A percentile compares a stretch with the other conserved stretches of the same genome.
phyloP scores from a whole-genome alignment of 805 yeast species.

The Kluyveromyces nonfermentans region DNA sequence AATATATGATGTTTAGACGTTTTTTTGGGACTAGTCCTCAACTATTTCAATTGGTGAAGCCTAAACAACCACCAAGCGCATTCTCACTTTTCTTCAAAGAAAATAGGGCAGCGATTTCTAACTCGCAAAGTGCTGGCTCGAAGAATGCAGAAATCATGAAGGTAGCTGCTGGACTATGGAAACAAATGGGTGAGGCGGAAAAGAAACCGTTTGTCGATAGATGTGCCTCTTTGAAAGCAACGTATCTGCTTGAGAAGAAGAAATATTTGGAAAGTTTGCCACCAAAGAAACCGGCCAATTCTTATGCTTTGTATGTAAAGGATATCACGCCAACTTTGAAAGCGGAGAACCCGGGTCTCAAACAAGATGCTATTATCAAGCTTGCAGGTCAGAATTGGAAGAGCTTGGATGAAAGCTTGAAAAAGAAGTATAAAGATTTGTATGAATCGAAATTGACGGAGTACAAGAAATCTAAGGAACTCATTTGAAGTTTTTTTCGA shows the following conservation, averaged over 20 bases:
- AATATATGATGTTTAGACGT: not conserved
- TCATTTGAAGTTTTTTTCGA: not conserved
- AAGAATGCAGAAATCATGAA: not conserved
- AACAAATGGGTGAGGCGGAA: not conserved
- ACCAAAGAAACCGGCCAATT: conserved; percentile 2
- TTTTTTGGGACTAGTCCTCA: not conserved
- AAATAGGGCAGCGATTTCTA: not conserved
- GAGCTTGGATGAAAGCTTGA: not conserved
- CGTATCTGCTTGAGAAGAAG: not conserved
- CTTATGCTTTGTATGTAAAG: not conserved
- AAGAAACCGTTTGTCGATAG: not conserved
- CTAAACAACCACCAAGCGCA: conserved; percentile 1
- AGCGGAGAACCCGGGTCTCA: not conserved
- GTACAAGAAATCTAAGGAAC: not conserved
- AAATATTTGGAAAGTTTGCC: not conserved
- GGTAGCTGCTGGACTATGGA: not conserved
- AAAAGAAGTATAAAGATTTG: not conserved
- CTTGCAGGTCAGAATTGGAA: conserved; percentile 1
- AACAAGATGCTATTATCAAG: not conserved
- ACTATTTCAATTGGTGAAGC: not conserved
- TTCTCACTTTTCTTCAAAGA: conserved; percentile 1
- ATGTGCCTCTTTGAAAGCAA: not conserved
- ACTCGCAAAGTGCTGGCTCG: not conserved
- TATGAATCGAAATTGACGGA: not conserved
- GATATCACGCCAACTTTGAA: not conserved